phyloP scores from a whole-genome alignment of 2,329 filamentous ascomycete genomes.

The Phialocephala sp. region DNA sequence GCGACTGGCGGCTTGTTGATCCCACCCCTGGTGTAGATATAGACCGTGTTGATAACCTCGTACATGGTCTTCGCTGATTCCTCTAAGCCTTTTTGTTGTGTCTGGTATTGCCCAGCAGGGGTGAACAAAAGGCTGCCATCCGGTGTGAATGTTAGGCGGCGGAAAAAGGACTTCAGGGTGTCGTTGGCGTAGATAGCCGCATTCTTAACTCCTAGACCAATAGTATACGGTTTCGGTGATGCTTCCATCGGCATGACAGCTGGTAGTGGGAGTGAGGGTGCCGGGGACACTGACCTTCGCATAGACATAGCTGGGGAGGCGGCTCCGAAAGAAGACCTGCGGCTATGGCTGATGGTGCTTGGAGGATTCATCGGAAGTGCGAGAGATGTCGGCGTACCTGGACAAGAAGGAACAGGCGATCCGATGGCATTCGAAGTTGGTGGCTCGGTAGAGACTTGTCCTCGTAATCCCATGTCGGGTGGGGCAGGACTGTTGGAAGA shows the following conservation, averaged over 20 bases:
- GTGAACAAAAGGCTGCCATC: slow-evolving; percentile 94
- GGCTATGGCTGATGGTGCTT: slow-evolving; percentile 83
- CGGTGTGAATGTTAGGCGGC: slow-evolving; percentile 89
- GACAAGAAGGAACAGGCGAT: slow-evolving; percentile 88
- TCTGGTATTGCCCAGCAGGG: slow-evolving; percentile 93
- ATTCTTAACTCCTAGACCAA: slow-evolving; percentile 73
- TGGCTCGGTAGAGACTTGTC: slow-evolving; percentile 57
- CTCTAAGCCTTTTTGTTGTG: slow-evolving; percentile 66
- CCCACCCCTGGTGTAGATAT: slow-evolving; percentile 94
- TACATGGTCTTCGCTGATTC: slow-evolving; percentile 76
- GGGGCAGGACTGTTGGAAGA: slow-evolving; percentile 93
- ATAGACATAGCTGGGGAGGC: slow-evolving; percentile 66
- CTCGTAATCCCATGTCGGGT: slow-evolving; percentile 74
- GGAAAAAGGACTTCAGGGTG: slow-evolving; percentile 95
- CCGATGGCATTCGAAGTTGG: slow-evolving; percentile 60
- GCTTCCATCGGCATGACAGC: slow-evolving; percentile 94
- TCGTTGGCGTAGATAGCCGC: slow-evolving; percentile 95
- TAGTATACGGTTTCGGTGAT: slow-evolving; percentile 72
- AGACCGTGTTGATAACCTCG: slow-evolving; percentile 95
- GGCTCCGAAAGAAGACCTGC: slow-evolving; percentile 89
- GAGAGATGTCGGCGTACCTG: slow-evolving; percentile 89
- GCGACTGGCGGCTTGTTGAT: slow-evolving; percentile 97
- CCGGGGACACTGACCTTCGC: slow-evolving; percentile 88
- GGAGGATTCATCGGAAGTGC: slow-evolving; percentile 96
- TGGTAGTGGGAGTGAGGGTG: slow-evolving; percentile 89